Conservation (phyloP, 2,329 filamentous ascomycete species). For the Ambrosiella beaveri region DNA sequence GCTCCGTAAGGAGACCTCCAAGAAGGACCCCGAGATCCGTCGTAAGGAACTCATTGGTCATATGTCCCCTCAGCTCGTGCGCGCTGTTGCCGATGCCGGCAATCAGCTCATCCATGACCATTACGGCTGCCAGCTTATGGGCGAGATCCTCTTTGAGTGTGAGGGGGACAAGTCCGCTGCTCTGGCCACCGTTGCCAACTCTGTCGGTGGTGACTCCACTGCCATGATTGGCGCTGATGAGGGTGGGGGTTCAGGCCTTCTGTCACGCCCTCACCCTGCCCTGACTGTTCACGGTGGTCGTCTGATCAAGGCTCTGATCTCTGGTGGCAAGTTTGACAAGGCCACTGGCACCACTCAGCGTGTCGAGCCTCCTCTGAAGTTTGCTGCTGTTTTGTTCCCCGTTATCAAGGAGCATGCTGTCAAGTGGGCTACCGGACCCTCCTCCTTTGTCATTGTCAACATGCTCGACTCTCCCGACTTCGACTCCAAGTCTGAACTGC, state of each 20-base stretch:
- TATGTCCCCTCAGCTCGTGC: conserved; percentile 58
- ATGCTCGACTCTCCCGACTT: conserved; percentile 63
- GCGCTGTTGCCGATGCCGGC: conserved; percentile 52
- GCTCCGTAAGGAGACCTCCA: conserved; percentile 70
- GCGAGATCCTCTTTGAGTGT: conserved; percentile 62
- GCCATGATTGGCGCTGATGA: conserved; percentile 20
- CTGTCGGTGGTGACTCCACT: conserved; percentile 39
- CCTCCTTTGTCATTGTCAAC: conserved; percentile 72
- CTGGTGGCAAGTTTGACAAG: conserved; percentile 73
- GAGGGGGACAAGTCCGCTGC: conserved; percentile 62
- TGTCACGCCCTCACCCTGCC: conserved; percentile 36
- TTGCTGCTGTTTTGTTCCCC: conserved; percentile 66
- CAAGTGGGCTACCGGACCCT: conserved; percentile 71
- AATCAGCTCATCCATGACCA: conserved; percentile 52
- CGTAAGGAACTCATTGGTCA: conserved; percentile 59
- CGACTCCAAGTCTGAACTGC: conserved; percentile 45
- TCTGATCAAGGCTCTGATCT: conserved; percentile 80
- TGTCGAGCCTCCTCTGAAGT: conserved; percentile 60
- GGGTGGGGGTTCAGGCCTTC: conserved; percentile 14
- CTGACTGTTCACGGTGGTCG: conserved; percentile 50
- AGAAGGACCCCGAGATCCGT: conserved; percentile 69
- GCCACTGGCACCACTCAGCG: conserved; percentile 51
- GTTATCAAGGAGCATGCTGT: conserved; percentile 59
- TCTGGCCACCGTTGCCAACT: conserved; percentile 49
- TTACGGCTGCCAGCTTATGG: conserved; percentile 75